Evolutionary conservation across 140 eudicot genomes (phyloP), one percentile per base, ranked within the genome.

Genomic region (Oenanthe javanica): DNA sequence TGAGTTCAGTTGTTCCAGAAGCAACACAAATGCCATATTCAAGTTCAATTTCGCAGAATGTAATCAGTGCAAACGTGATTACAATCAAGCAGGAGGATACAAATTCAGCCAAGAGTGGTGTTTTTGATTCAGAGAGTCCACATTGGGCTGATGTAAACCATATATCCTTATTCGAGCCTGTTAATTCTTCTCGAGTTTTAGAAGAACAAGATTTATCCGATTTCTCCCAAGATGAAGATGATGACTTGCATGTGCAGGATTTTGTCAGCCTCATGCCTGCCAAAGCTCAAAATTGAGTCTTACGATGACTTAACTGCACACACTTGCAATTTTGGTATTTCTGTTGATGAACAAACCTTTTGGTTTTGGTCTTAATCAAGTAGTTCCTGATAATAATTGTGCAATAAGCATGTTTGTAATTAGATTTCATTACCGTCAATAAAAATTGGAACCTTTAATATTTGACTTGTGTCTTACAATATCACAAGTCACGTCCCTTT

Each of bases 91-190:
- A 85, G 77, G 94, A 89, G 82, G 90, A 87, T 61, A 91, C 87
- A 48, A 87, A 85, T 81, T 92, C 97, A 2, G 90, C 89, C 12
- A 90, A 86, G 77, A 90, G 96, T 49, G 96, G 91, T 72, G 85
- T 90, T 18, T 79, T 89, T 4, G 97, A 91, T 74, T 90, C 96
- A 0, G 93, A 90, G 51, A 93, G 97, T 85, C 91, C 94, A 3
- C 85, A 77, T 75, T 64, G 48, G 18, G 59, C 79, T 2, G 89
- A 87, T 36, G 90, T 79, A 42, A 83, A 84, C 81, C 87, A 86
- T 77, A 82, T 90, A 27, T 82, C 97, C 21, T 79, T 92, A 48
- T 59, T 89, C 25, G 93, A 90, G 82, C 91, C 91, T 6, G 90
- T 86, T 49, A 87, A 89, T 87, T 91, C 98, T 23, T 91, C 89